Evolutionary conservation across 2,329 filamentous ascomycete genomes (phyloP).

Genomic region (Fusarium nodosum): DNA sequence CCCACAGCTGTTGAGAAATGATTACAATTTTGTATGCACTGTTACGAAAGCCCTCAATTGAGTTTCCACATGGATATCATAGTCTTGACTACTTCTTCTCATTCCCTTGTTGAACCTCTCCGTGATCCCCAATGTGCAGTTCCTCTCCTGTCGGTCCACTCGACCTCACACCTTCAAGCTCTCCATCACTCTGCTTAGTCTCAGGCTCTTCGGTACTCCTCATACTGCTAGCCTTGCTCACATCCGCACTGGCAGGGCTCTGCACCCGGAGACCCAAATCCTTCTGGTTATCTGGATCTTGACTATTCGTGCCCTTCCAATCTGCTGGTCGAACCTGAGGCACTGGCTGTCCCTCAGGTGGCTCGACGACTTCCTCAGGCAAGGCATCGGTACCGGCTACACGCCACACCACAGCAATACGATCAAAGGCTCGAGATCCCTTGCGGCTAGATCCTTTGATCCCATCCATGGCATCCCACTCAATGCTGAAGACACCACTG

Average conservation of each 20-base stretch:
- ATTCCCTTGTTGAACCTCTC: conserved; percentile 1
- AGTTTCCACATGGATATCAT: conserved; percentile 26
- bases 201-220: conserved; percentile 52
- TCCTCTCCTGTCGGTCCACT: conserved; percentile 57
- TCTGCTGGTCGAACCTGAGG: conserved; percentile 78
- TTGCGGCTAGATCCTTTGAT: conserved; percentile 91
- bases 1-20: conserved; percentile 13
- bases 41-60: neutral
- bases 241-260: conserved; percentile 73
- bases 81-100: neutral
- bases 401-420: conserved; percentile 87
- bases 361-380: conserved; percentile 66
- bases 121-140: conserved; percentile 39
- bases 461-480: conserved; percentile 83
- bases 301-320: conserved; percentile 74
- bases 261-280: conserved; percentile 77
- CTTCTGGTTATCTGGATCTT: conserved; percentile 64
- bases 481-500: conserved; percentile 72
- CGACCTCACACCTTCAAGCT: conserved; percentile 54
- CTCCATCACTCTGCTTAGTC: conserved; percentile 37
- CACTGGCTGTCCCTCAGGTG: conserved; percentile 75
- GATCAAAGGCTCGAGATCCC: conserved; percentile 84
- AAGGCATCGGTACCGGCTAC: conserved; percentile 51
- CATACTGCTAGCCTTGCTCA: conserved; percentile 81
- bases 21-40: neutral